A percentile compares a stretch with the other conserved stretches of the same genome.
Conservation (phyloP, 2,329 filamentous ascomycete genomes). For the Penicillium freii region DNA sequence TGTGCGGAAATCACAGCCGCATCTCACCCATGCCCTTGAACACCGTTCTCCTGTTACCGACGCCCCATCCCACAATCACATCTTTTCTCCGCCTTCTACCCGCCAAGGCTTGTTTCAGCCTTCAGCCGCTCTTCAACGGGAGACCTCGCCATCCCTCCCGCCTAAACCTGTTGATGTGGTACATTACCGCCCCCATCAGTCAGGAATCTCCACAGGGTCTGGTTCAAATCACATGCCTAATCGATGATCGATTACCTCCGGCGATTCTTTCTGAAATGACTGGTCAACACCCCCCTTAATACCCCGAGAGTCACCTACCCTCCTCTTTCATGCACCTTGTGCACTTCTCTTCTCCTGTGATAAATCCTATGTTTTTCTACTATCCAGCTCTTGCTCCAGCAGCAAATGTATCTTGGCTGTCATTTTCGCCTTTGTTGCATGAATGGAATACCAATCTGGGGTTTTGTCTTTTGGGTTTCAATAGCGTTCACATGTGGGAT, state of each 20-base stretch:
- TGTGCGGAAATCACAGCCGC: conserved; percentile 39
- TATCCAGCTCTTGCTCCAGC: conserved; percentile 9
- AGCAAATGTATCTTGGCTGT: conserved; percentile 20
- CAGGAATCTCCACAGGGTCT: conserved; percentile 29
- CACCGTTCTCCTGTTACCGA: conserved; percentile 27
- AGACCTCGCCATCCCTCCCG: conserved; percentile 32
- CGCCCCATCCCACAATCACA: conserved; percentile 25
- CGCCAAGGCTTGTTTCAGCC: conserved; percentile 38
- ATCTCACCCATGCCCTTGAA: conserved; percentile 24
- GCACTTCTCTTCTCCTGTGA: conserved; percentile 15
- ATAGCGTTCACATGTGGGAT: conserved; percentile 18
- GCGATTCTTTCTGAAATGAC: background rate
- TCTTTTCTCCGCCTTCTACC: conserved; percentile 36
- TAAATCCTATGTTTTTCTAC: conserved; percentile 14
- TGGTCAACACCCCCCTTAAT: conserved; percentile 2
- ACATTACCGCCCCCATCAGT: conserved; percentile 30
- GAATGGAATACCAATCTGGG: conserved; percentile 6
- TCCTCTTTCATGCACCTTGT: conserved; percentile 6
- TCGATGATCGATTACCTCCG: conserved; percentile 22
- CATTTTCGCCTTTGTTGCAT: conserved; percentile 11
- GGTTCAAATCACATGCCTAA: conserved; percentile 35
- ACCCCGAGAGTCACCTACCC: background rate
- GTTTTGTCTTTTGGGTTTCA: conserved; percentile 3
- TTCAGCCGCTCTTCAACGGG: conserved; percentile 28
- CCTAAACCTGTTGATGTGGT: conserved; percentile 33